These are phyloP conservation scores for Ceratocystiopsis minuta DNA, from an alignment of 2,329 filamentous ascomycete species.

Conservation along the genomic window DNA sequence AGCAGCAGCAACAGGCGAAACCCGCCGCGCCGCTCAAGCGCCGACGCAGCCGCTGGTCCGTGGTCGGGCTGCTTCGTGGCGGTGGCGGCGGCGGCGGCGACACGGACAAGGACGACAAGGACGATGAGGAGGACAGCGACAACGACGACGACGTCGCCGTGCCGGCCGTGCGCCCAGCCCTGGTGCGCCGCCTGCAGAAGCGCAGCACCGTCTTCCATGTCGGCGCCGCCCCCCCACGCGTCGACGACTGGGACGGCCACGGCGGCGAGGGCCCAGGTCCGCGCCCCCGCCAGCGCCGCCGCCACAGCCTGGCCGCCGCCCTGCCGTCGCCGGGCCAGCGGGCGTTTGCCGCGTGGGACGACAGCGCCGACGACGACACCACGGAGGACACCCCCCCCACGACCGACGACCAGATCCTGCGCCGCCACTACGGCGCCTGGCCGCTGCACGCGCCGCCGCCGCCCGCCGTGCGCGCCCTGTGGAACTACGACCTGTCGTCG, in stretches of 20 bases:
- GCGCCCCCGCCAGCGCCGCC: too few species aligned
- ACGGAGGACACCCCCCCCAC: constrained; percentile 10
- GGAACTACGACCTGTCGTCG: constrained; percentile 24
- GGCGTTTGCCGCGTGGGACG: neutral
- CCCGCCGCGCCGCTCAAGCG: neutral
- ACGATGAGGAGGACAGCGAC: neutral
- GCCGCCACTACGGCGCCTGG: constrained; percentile 15
- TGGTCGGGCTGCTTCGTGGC: too few species aligned
- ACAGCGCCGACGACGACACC: too few species aligned
- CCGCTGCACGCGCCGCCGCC: constrained; percentile 8
- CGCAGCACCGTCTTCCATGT: too few species aligned
- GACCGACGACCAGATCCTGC: constrained; percentile 14
- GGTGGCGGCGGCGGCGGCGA: neutral
- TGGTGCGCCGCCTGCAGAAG: neutral
- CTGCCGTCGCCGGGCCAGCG: too few species aligned
- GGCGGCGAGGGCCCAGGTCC: too few species aligned
- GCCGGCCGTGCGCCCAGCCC: constrained; percentile 12
- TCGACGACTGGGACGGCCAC: too few species aligned
- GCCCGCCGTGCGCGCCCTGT: constrained; percentile 19
- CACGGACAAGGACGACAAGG: neutral
- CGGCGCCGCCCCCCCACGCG: too few species aligned
- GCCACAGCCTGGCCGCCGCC: too few species aligned
- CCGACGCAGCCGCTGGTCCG: neutral
- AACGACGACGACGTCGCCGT: constrained; percentile 12
- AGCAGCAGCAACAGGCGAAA: too few species aligned